Conservation (phyloP, 768 basidiomycete genomes). For the Suillus placidus region DNA sequence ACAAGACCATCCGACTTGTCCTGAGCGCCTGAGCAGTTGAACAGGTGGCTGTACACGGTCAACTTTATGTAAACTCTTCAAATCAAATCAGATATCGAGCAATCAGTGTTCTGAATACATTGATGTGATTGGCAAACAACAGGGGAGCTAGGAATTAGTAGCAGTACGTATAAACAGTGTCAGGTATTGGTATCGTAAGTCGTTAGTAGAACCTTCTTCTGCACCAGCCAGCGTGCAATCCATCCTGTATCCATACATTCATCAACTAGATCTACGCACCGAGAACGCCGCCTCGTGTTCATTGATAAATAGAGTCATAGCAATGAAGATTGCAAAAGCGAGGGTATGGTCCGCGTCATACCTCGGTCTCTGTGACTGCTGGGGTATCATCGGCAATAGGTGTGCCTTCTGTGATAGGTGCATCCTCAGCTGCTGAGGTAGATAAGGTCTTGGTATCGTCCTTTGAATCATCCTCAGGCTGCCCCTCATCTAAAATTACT, state of each 20-base stretch:
- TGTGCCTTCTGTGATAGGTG: constrained; percentile 12
- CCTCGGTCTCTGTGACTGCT: constrained; percentile 10
- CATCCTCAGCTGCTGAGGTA: constrained; percentile 10
- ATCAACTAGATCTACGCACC: constrained; percentile 10
- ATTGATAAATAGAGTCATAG: constrained; percentile 3
- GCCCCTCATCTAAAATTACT: constrained; percentile 12
- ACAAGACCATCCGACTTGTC: background rate
- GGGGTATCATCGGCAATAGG: constrained; percentile 15
- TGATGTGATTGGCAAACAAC: background rate
- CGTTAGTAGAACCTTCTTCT: constrained; percentile 6
- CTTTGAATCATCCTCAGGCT: constrained; percentile 4
- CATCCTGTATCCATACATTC: constrained; percentile 1
- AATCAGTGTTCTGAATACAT: constrained; percentile 5
- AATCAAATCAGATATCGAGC: background rate
- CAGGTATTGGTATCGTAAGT: constrained; percentile 19
- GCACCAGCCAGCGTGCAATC: constrained; percentile 14
- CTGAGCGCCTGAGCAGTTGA: too few species aligned
- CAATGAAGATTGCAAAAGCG: background rate
- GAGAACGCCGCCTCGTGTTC: background rate
- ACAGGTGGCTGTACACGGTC: background rate
- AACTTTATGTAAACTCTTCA: too few species aligned
- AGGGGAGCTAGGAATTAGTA: constrained; percentile 12
- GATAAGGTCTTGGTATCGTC: constrained; percentile 11
- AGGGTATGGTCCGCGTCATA: background rate
- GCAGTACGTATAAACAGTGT: constrained; percentile 23